Evolutionary conservation across 2,329 filamentous ascomycete species (phyloP).

Genomic region (Nectriaceae sp.): DNA sequence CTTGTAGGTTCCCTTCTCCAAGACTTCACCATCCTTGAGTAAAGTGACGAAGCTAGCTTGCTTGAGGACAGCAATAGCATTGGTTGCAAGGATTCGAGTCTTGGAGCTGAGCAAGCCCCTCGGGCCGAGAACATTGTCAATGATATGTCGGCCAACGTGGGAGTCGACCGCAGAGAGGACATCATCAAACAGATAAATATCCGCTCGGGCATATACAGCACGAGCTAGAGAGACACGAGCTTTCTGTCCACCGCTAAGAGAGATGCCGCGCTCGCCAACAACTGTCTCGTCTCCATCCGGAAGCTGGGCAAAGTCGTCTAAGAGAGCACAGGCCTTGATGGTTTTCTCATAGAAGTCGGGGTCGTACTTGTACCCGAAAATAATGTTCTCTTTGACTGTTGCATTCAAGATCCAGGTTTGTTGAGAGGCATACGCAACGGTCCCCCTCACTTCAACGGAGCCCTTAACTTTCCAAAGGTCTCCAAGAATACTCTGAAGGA

Average conservation of each 20-base stretch:
- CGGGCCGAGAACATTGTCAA: conserved; percentile 87
- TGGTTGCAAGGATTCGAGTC: conserved; percentile 91
- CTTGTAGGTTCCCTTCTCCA: conserved; percentile 87
- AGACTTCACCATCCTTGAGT: conserved; percentile 77
- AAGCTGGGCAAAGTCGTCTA: conserved; percentile 87
- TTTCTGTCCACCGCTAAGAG: conserved; percentile 93
- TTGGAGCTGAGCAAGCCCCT: conserved; percentile 82
- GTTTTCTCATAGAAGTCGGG: conserved; percentile 93
- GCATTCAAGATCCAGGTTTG: conserved; percentile 97
- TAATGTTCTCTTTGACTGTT: conserved; percentile 93
- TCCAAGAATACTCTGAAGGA: conserved; percentile 84
- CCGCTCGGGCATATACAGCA: conserved; percentile 95
- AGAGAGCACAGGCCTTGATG: conserved; percentile 84
- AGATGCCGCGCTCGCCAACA: conserved; percentile 95
- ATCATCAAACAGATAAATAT: conserved; percentile 93
- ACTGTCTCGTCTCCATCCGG: conserved; percentile 96
- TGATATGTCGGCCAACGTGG: conserved; percentile 92
- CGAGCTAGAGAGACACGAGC: conserved; percentile 88
- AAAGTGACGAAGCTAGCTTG: conserved; percentile 89
- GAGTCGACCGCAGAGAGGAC: conserved; percentile 97
- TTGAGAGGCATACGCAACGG: conserved; percentile 89
- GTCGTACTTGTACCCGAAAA: conserved; percentile 94
- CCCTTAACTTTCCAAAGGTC: conserved; percentile 90
- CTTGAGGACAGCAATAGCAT: conserved; percentile 87
- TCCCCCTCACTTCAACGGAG: conserved; percentile 78